These are phyloP conservation scores for Ogataea parapolymorpha DNA, from an alignment of 805 yeast species.

Conservation along the genomic window DNA sequence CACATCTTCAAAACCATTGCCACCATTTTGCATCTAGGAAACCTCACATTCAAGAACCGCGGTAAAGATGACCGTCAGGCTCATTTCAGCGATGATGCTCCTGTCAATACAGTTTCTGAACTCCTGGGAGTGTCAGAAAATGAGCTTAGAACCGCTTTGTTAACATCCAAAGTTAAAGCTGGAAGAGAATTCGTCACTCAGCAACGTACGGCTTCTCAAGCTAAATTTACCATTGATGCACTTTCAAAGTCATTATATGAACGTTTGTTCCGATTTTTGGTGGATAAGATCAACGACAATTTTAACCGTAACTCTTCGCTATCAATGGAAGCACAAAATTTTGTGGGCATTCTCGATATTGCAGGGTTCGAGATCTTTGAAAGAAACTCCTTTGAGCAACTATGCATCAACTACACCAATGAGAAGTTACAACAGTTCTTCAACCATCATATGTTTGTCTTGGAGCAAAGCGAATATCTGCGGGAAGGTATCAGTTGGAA, in stretches of 20 bases:
- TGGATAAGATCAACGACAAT: conserved; percentile 68
- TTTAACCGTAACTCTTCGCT: conserved; percentile 33
- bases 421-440: conserved; percentile 60
- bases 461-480: conserved; percentile 58
- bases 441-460: conserved; percentile 58
- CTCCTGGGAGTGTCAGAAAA: conserved; percentile 59
- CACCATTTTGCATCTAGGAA: conserved; percentile 79
- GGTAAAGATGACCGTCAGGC: conserved; percentile 70
- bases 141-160: conserved; percentile 53
- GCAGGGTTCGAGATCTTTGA: conserved; percentile 63
- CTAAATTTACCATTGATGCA: conserved; percentile 78
- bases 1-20: conserved; percentile 68
- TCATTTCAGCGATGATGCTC: conserved; percentile 47
- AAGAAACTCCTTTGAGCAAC: conserved; percentile 55
- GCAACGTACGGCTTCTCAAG: conserved; percentile 75
- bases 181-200: conserved; percentile 85
- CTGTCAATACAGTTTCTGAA: conserved; percentile 49
- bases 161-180: conserved; percentile 84
- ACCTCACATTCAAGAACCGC: conserved; percentile 65
- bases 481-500: conserved; percentile 61
- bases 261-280: conserved; percentile 72
- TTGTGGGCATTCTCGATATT: conserved; percentile 57
- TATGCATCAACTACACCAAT: conserved; percentile 59
- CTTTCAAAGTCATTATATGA: conserved; percentile 86
- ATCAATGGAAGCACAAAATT: conserved; percentile 34